phyloP scores from a whole-genome alignment of 2,329 filamentous ascomycete genomes.

The Nigrospora sphaerica region DNA sequence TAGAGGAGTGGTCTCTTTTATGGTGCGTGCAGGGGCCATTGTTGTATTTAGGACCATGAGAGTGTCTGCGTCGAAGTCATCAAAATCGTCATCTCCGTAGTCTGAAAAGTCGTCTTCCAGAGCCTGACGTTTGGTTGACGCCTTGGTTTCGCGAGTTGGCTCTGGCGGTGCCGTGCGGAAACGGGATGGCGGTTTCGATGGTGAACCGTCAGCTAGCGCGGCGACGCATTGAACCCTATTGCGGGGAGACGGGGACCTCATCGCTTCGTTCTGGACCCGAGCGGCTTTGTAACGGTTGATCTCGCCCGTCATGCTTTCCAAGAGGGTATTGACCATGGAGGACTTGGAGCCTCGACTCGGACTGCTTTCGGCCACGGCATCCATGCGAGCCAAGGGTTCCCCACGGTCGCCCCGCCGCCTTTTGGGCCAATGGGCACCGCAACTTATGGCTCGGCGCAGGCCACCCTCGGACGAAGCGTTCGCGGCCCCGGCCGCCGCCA shows the following conservation, averaged over 20 bases:
- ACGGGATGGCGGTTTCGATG: conserved; percentile 10
- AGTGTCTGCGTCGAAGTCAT: conserved; percentile 56
- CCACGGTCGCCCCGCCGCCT: conserved; percentile 51
- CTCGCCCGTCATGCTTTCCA: conserved; percentile 57
- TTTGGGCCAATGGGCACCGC: conserved; percentile 66
- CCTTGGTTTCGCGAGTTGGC: not conserved
- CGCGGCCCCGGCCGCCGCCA: conserved; percentile 17
- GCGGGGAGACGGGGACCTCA: conserved; percentile 36
- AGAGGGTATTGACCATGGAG: conserved; percentile 52
- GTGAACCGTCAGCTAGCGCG: conserved; percentile 9
- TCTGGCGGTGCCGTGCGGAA: conserved; percentile 2
- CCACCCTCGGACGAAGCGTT: conserved; percentile 32
- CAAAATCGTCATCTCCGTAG: conserved; percentile 50
- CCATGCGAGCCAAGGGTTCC: conserved; percentile 26
- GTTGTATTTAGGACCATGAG: conserved; percentile 46
- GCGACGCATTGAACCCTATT: conserved; percentile 21
- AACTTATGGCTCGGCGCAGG: conserved; percentile 60
- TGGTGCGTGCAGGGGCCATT: conserved; percentile 7
- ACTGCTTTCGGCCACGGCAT: conserved; percentile 27
- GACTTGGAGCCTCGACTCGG: conserved; percentile 45
- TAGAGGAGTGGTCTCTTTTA: conserved; percentile 4
- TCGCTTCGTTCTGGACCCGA: conserved; percentile 18
- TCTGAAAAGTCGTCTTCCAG: conserved; percentile 29
- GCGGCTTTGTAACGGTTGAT: conserved; percentile 34
- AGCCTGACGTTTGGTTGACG: not conserved